Percentiles rank a stretch among this genome's conserved stretches.
These are phyloP conservation scores for Mortierella sp. DNA, from an alignment of 371 early-diverging fungal species.

Conservation along the genomic window DNA sequence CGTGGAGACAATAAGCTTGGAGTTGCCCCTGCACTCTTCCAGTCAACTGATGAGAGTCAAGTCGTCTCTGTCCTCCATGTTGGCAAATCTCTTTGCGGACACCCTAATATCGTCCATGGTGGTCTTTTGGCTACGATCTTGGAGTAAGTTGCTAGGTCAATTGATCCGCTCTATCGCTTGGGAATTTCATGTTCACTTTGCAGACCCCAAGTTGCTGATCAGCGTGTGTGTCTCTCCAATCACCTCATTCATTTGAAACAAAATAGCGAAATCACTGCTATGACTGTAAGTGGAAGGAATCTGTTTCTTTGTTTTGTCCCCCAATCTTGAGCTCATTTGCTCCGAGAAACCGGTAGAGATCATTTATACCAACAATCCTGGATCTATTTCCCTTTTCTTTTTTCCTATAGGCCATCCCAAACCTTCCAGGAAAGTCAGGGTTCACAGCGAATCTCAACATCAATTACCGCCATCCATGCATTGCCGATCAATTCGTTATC, in stretches of 20 bases:
- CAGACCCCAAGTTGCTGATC: too few species aligned
- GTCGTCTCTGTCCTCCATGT: conserved; percentile 42
- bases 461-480: conserved; percentile 73
- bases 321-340: background rate
- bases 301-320: background rate
- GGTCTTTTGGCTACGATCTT: conserved; percentile 75
- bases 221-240: too few species aligned
- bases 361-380: too few species aligned
- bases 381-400: background rate
- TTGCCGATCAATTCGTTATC: conserved; percentile 71
- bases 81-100: conserved; percentile 64
- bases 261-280: conserved; percentile 44
- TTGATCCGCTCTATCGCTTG: too few species aligned
- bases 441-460: conserved; percentile 82
- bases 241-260: conserved; percentile 2
- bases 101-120: conserved; percentile 75
- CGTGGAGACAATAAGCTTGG: conserved; percentile 61
- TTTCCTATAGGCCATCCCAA: conserved; percentile 59
- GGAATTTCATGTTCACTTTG: too few species aligned
- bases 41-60: conserved; percentile 26
- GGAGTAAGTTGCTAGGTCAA: conserved; percentile 63
- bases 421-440: conserved; percentile 73
- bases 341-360: too few species aligned
- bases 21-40: conserved; percentile 48
- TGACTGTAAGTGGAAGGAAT: conserved; percentile 40